Percentiles rank a stretch among this genome's conserved stretches.
Evolutionary conservation across 2,329 filamentous ascomycete genomes (phyloP).

Genomic region (Colletotrichum orbiculare): DNA sequence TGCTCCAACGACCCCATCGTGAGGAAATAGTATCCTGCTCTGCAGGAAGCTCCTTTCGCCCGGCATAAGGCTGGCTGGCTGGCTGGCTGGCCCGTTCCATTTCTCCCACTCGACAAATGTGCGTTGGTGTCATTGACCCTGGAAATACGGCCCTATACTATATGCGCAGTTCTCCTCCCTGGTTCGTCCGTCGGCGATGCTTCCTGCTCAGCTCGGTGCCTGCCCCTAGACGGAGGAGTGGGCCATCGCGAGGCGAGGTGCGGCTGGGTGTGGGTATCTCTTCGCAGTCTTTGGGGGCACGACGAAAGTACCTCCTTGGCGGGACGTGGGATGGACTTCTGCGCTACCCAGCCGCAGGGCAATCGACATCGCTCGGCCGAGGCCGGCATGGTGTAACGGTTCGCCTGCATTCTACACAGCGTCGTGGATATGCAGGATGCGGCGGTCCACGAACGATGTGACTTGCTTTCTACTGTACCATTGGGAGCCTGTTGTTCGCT

Average conservation of each 20-base stretch:
- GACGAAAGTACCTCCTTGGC: not conserved
- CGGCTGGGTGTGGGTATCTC: not conserved
- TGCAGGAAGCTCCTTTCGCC: no score
- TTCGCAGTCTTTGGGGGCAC: not conserved
- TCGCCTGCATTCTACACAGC: conserved; percentile 5
- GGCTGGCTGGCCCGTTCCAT: not conserved
- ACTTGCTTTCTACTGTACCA: not conserved
- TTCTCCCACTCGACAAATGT: not conserved
- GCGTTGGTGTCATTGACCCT: conserved; percentile 12
- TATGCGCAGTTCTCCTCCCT: not conserved
- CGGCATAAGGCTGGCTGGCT: conserved; percentile 1
- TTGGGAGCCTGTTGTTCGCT: no score
- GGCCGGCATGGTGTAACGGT: conserved; percentile 30
- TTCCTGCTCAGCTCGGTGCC: conserved; percentile 5
- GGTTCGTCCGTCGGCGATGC: no score
- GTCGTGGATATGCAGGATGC: not conserved
- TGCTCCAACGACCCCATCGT: not conserved
- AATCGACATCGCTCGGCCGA: conserved; percentile 23
- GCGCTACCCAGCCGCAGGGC: not conserved
- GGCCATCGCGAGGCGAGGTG: conserved; percentile 3
- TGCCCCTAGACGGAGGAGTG: not conserved
- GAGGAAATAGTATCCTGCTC: no score
- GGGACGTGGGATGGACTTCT: no score
- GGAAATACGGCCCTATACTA: not conserved
- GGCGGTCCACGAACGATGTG: not conserved